Conservation (phyloP, 306 rosid species). For the Cucurbita maxima region DNA sequence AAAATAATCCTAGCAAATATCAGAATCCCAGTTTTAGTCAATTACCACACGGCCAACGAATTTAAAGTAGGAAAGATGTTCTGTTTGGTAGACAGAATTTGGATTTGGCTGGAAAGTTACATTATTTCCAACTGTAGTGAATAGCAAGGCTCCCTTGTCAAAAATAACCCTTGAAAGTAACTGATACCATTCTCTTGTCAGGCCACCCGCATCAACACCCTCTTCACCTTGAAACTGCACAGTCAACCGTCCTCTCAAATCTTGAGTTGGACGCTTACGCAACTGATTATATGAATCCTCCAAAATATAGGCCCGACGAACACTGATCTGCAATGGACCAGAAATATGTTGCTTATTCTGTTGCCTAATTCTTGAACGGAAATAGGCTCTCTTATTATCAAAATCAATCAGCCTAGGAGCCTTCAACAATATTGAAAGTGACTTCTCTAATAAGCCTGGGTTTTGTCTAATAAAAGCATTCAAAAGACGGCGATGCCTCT, state of each 20-base stretch:
- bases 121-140: slow-evolving; percentile 88
- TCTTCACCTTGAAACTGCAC: slow-evolving; percentile 99
- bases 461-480: slow-evolving; percentile 96
- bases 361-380: slow-evolving; percentile 93
- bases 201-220: slow-evolving; percentile 99
- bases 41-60: slow-evolving; percentile 99
- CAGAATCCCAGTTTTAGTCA: background rate
- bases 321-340: slow-evolving; percentile 79
- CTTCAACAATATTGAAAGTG: slow-evolving; percentile 91
- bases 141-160: slow-evolving; percentile 94
- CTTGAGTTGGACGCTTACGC: slow-evolving; percentile 85
- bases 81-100: slow-evolving; percentile 92
- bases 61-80: slow-evolving; percentile 95
- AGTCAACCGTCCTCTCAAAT: slow-evolving; percentile 78
- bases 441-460: slow-evolving; percentile 85
- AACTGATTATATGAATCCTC: slow-evolving; percentile 95
- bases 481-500: slow-evolving; percentile 89
- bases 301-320: slow-evolving; percentile 88
- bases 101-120: slow-evolving; percentile 98
- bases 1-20: background rate
- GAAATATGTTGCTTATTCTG: slow-evolving; percentile 87
- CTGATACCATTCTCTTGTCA: slow-evolving; percentile 99
- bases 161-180: slow-evolving; percentile 86
- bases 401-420: slow-evolving; percentile 94
- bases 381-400: slow-evolving; percentile 87